Evolutionary conservation across 805 yeast species (phyloP).

Genomic region (Metschnikowia kofuensis): DNA sequence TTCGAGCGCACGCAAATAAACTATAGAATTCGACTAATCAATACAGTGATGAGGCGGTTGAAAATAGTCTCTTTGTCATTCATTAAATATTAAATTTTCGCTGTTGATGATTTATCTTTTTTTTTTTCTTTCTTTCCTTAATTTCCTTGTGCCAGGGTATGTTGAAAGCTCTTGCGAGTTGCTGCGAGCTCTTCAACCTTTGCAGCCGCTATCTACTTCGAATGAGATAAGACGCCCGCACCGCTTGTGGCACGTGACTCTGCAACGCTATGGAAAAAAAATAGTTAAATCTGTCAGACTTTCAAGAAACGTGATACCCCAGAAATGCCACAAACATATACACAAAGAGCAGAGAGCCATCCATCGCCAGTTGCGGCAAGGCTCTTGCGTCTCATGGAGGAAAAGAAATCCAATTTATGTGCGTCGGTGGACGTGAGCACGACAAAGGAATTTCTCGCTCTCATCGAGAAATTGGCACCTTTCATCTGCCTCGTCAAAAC

Average conservation of each 20-base stretch:
- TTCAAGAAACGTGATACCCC: background rate
- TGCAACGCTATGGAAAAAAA: background rate
- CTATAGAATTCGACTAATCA: too few relatives aligned
- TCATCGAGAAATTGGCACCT: slow-evolving; percentile 85
- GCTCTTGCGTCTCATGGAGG: slow-evolving; percentile 69
- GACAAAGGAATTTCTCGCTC: slow-evolving; percentile 66
- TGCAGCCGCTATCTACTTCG: too few relatives aligned
- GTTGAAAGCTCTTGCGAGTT: too few relatives aligned
- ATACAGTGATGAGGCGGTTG: too few relatives aligned
- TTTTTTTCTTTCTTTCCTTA: too few relatives aligned
- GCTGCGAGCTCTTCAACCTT: too few relatives aligned
- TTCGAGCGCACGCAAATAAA: too few relatives aligned
- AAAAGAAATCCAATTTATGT: slow-evolving; percentile 83
- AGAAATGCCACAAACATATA: slow-evolving; percentile 41
- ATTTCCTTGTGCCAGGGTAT: too few relatives aligned
- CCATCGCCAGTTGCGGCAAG: slow-evolving; percentile 77
- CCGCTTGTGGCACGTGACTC: slow-evolving; percentile 3
- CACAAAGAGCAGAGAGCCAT: slow-evolving; percentile 67
- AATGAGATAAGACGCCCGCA: background rate
- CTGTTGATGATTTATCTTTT: too few relatives aligned
- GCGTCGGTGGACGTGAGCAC: slow-evolving; percentile 90
- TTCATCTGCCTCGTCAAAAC: slow-evolving; percentile 89
- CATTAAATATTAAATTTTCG: too few relatives aligned
- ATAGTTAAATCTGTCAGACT: background rate
- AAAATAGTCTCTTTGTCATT: too few relatives aligned